phyloP scores from a whole-genome alignment of 129 eudicot species.

The Lactuca saligna region DNA sequence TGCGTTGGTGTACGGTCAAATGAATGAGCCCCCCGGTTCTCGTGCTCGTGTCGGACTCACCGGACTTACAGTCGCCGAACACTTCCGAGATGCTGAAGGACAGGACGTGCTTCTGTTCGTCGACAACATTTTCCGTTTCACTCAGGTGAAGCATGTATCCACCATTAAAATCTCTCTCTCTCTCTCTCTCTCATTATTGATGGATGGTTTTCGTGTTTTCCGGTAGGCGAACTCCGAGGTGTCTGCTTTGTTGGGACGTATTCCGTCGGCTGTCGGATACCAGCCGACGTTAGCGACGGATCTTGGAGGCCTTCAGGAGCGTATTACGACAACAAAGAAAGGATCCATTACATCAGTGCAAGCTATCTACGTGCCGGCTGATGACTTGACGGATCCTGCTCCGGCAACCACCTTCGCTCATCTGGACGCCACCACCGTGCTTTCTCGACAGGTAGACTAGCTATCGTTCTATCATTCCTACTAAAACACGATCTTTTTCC shows the following conservation, averaged over 20 bases:
- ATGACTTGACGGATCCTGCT: slow-evolving; percentile 99
- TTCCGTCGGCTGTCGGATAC: slow-evolving; percentile 98
- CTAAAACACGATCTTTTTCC: neutral
- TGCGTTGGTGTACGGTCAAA: slow-evolving; percentile 98
- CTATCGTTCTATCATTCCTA: no score
- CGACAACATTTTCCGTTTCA: slow-evolving; percentile 96
- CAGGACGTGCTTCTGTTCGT: slow-evolving; percentile 95
- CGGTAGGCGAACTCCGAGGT: slow-evolving; percentile 95
- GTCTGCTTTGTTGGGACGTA: slow-evolving; percentile 98
- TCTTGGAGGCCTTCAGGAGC: slow-evolving; percentile 99
- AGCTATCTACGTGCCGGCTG: slow-evolving; percentile 99
- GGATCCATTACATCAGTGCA: slow-evolving; percentile 98
- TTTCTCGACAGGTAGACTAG: slow-evolving; percentile 73
- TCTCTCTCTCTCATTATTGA: neutral
- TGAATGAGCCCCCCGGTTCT: slow-evolving; percentile 99
- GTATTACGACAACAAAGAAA: slow-evolving; percentile 94
- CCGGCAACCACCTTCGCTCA: slow-evolving; percentile 99
- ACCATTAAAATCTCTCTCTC: neutral
- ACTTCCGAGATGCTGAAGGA: slow-evolving; percentile 99
- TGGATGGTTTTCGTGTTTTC: slow-evolving; percentile 5
- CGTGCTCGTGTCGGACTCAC: slow-evolving; percentile 99
- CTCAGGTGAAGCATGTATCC: slow-evolving; percentile 57
- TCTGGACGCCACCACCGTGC: slow-evolving; percentile 99
- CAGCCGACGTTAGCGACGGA: slow-evolving; percentile 97
- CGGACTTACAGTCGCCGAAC: slow-evolving; percentile 96